phyloP scores from a whole-genome alignment of 768 basidiomycete genomes.

The Cystoderma amianthinum region DNA sequence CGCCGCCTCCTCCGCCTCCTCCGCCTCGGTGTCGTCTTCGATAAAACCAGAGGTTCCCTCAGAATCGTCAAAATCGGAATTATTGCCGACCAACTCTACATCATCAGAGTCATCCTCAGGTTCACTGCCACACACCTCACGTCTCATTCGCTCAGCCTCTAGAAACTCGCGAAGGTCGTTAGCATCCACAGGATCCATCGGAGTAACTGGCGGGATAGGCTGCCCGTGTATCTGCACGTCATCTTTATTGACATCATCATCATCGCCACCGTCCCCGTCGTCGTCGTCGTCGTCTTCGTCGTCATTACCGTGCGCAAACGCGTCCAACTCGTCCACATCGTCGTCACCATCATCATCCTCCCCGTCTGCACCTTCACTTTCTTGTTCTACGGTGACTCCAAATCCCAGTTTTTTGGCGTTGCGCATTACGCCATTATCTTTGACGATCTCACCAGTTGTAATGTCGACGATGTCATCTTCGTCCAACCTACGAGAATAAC shows the following conservation, averaged over 20 bases:
- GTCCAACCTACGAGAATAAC: slow-evolving; percentile 59
- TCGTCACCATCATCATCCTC: slow-evolving; percentile 45
- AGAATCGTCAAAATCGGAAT: slow-evolving; percentile 1
- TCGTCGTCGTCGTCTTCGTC: slow-evolving; percentile 38
- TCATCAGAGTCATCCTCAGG: slow-evolving; percentile 26
- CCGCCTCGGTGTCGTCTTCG: neutral
- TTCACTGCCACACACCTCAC: slow-evolving; percentile 39
- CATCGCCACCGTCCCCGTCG: slow-evolving; percentile 60
- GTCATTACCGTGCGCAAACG: slow-evolving; percentile 28
- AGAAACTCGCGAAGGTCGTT: slow-evolving; percentile 62
- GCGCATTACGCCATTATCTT: slow-evolving; percentile 65
- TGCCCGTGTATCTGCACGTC: neutral
- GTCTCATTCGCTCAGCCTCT: slow-evolving; percentile 51
- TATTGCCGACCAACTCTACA: slow-evolving; percentile 6
- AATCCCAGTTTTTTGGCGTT: slow-evolving; percentile 35
- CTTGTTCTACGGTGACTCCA: slow-evolving; percentile 40
- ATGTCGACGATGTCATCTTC: slow-evolving; percentile 81
- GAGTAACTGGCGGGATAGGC: slow-evolving; percentile 35
- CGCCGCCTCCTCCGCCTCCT: slow-evolving; percentile 6
- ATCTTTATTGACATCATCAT: slow-evolving; percentile 10
- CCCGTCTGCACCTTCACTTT: slow-evolving; percentile 46
- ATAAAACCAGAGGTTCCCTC: slow-evolving; percentile 1
- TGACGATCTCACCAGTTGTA: slow-evolving; percentile 49
- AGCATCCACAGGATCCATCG: slow-evolving; percentile 42
- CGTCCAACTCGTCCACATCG: slow-evolving; percentile 56